Percentiles rank a stretch among this genome's conserved stretches.
phyloP scores from a whole-genome alignment of 306 rosid species.

The Potentilla sterilis region DNA sequence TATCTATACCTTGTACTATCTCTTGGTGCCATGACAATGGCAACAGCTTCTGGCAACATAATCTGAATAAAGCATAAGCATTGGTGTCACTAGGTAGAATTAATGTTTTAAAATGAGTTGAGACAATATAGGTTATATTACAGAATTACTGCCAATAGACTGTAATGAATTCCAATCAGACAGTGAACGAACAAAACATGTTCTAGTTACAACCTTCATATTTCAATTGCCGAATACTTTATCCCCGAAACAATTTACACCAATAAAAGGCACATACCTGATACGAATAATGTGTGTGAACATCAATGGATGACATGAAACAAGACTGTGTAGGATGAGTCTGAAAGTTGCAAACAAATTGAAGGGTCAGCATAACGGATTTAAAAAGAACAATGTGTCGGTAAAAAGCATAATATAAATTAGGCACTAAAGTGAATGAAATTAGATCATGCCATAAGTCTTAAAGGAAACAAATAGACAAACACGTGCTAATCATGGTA shows the following conservation, averaged over 20 bases:
- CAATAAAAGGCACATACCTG: slow-evolving; percentile 53
- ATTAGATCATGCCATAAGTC: background rate
- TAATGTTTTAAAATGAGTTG: background rate
- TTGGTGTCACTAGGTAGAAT: slow-evolving; percentile 3
- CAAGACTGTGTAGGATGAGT: slow-evolving; percentile 99
- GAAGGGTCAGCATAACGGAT: slow-evolving; percentile 2
- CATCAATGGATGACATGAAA: slow-evolving; percentile 97
- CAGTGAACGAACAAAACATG: background rate
- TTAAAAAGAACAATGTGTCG: background rate
- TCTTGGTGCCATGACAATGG: slow-evolving; percentile 95
- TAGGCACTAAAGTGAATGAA: background rate
- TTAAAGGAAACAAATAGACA: background rate
- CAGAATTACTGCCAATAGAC: background rate
- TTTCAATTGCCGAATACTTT: background rate
- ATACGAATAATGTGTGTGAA: slow-evolving; percentile 98
- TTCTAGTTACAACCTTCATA: background rate
- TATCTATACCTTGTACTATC: slow-evolving; percentile 66
- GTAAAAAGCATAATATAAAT: background rate
- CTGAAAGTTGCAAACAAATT: slow-evolving; percentile 40
- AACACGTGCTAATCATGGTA: background rate
- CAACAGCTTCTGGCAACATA: slow-evolving; percentile 97
- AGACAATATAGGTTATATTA: background rate
- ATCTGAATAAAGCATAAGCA: slow-evolving; percentile 47
- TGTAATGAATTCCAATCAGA: background rate
- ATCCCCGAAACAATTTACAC: background rate